Conservation (phyloP, 176 grass and related monocot genomes). For the Carex myosuroides region DNA sequence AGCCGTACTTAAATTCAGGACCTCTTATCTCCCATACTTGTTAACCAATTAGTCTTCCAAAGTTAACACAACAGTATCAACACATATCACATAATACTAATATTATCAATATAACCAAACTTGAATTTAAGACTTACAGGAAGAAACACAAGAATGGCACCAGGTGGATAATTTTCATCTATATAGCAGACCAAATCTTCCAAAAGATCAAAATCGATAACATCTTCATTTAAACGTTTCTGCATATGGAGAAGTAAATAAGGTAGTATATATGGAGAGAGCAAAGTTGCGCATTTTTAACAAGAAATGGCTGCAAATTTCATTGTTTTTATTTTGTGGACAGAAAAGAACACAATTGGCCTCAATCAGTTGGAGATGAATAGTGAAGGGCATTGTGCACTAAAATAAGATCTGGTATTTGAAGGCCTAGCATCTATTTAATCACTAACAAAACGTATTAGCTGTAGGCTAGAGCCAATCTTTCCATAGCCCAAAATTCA, state of each 20-base stretch:
- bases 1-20: background rate
- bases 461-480: background rate
- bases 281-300: background rate
- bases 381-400: background rate
- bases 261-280: background rate
- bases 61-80: background rate
- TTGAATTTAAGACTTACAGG: slow-evolving; percentile 55
- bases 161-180: slow-evolving; percentile 63
- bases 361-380: background rate
- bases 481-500: background rate
- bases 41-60: background rate
- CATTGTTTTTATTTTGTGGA: background rate
- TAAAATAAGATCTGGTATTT: background rate
- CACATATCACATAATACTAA: background rate
- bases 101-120: slow-evolving; percentile 9
- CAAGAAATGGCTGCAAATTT: background rate
- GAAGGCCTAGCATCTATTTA: background rate
- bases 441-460: background rate
- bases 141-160: slow-evolving; percentile 90
- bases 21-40: background rate
- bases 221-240: slow-evolving; percentile 89
- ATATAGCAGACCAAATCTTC: slow-evolving; percentile 98
- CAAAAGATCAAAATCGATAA: slow-evolving; percentile 91
- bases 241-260: slow-evolving; percentile 28
- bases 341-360: background rate